These are phyloP conservation scores for Chrysanthemum makinoi DNA, from an alignment of 129 eudicot genomes.

Conservation along the genomic window DNA sequence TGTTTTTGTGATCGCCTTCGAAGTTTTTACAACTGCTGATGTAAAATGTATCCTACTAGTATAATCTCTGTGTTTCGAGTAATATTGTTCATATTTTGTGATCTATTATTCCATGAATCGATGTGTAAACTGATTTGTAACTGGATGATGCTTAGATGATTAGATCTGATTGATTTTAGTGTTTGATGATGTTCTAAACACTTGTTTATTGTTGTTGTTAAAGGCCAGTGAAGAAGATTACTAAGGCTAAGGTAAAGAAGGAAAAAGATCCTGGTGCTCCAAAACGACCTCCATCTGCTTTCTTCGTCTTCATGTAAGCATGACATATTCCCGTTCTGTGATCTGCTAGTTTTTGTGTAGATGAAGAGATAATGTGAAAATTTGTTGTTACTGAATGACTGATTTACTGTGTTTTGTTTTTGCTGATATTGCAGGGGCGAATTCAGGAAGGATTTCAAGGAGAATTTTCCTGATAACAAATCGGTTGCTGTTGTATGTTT, in stretches of 20 bases:
- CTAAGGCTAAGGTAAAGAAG: constrained; percentile 27
- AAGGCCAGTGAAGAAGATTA: constrained; percentile 41
- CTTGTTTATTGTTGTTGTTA: constrained; percentile 1
- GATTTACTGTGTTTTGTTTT: neutral
- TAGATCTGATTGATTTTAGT: neutral
- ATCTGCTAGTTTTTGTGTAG: neutral
- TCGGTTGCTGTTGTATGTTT: constrained; percentile 32
- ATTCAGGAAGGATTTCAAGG: constrained; percentile 46
- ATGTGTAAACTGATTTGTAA: neutral
- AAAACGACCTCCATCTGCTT: constrained; percentile 48
- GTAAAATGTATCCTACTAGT: too few relatives aligned
- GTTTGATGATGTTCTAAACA: neutral
- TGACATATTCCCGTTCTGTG: neutral
- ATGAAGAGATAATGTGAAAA: constrained; percentile 9
- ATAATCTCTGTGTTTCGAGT: constrained; percentile 9
- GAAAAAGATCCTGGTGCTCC: constrained; percentile 44
- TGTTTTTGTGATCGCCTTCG: too few relatives aligned
- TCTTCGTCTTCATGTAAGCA: constrained; percentile 54
- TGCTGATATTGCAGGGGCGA: constrained; percentile 35
- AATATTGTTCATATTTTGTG: neutral
- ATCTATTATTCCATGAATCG: constrained; percentile 2
- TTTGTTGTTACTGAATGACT: constrained; percentile 1
- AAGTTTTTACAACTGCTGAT: too few relatives aligned
- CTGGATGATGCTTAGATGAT: neutral
- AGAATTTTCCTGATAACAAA: constrained; percentile 50